Evolutionary conservation across 2,329 filamentous ascomycete species (phyloP).

Genomic region (Clathrospora elynae): DNA sequence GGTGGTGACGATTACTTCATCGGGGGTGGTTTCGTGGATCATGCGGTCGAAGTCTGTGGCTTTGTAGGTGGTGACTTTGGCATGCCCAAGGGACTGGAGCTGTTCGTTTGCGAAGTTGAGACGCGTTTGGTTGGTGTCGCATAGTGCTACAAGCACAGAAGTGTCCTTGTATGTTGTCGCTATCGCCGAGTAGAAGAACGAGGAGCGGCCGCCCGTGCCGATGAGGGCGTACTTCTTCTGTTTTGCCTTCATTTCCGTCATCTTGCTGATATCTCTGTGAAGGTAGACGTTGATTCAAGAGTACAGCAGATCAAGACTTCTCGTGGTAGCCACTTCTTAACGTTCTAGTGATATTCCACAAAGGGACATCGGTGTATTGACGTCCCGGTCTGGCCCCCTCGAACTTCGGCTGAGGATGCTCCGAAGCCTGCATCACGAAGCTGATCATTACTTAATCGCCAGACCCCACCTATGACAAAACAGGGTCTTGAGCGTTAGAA

Average conservation of each 20-base stretch:
- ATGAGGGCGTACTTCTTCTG: slow-evolving; percentile 58
- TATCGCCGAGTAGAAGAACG: slow-evolving; percentile 66
- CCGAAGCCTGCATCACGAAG: slow-evolving; percentile 14
- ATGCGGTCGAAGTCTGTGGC: slow-evolving; percentile 63
- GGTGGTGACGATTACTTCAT: slow-evolving; percentile 67
- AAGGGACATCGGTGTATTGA: slow-evolving; percentile 15
- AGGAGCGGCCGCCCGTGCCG: slow-evolving; percentile 64
- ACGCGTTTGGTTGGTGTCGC: slow-evolving; percentile 65
- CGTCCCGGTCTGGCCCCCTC: slow-evolving; percentile 12
- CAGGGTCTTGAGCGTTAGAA: too few species aligned
- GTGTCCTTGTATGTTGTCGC: slow-evolving; percentile 58
- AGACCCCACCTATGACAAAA: too few species aligned
- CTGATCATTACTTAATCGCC: slow-evolving; percentile 16
- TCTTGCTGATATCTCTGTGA: slow-evolving; percentile 1
- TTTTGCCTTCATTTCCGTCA: slow-evolving; percentile 16
- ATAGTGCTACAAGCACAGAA: slow-evolving; percentile 60
- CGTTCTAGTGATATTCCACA: slow-evolving; percentile 4
- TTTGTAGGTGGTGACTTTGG: slow-evolving; percentile 59
- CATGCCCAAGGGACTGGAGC: slow-evolving; percentile 55
- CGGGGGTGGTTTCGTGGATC: slow-evolving; percentile 61
- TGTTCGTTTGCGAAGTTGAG: slow-evolving; percentile 62
- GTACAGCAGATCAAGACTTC: slow-evolving; percentile 2
- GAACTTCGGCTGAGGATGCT: slow-evolving; percentile 14
- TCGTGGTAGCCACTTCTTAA: slow-evolving; percentile 10
- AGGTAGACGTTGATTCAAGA: not conserved